Percentiles rank a stretch among this genome's conserved stretches.
phyloP scores from a whole-genome alignment of 2,329 filamentous ascomycete species.

The Ophiostoma montium region DNA sequence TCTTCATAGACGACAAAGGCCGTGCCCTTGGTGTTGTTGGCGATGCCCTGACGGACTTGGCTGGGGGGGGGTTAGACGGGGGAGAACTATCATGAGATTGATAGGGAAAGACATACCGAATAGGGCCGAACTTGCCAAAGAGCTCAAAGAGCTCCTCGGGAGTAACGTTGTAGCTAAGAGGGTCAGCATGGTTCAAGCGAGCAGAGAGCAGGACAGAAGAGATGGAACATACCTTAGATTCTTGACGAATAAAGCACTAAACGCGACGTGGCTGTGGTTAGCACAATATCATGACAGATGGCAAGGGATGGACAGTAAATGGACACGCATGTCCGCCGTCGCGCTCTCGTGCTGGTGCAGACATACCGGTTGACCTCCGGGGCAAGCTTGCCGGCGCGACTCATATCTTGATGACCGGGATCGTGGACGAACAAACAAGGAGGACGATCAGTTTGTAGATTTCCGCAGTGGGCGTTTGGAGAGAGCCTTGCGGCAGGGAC shows the following conservation, averaged over 20 bases:
- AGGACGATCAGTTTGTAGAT: conserved; percentile 3
- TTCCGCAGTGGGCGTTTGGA: neutral
- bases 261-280: conserved; percentile 15
- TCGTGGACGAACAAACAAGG: neutral
- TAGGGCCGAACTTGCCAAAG: conserved; percentile 93
- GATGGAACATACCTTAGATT: conserved; percentile 73
- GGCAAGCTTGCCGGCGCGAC: conserved; percentile 91
- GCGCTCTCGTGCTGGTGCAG: no score
- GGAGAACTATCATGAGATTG: neutral
- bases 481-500: neutral
- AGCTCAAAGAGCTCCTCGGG: conserved; percentile 97
- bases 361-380: conserved; percentile 93
- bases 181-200: neutral
- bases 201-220: no score
- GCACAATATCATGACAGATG: conserved; percentile 7
- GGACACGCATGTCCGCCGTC: no score
- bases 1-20: conserved; percentile 99
- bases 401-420: conserved; percentile 60
- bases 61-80: conserved; percentile 30
- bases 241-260: conserved; percentile 98
- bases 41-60: conserved; percentile 97
- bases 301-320: no score
- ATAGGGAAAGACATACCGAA: conserved; percentile 54
- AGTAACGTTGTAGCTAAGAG: conserved; percentile 85
- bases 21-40: conserved; percentile 93